Conservation (phyloP, 78 protist genomes). For the Dictyostelium discoideum region dicty_2.7 NC_007091.3:2089001-2089500, state of each 20-base stretch:
- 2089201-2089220: conserved; percentile 87
- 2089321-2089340: conserved; percentile 91
- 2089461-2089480: conserved; percentile 76
- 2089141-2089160: conserved; percentile 89
- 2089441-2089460: conserved; percentile 91
- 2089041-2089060: background rate
- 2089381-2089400: conserved; percentile 67
- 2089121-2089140: conserved; percentile 68
- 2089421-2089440: conserved; percentile 91
- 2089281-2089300: conserved; percentile 86
- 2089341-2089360: conserved; percentile 89
- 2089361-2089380: conserved; percentile 87
- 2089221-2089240: conserved; percentile 90
- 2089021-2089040: background rate
- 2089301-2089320: conserved; percentile 85
- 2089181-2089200: conserved; percentile 32
- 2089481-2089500: conserved; percentile 80
- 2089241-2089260: conserved; percentile 93
- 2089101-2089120: conserved; percentile 70
- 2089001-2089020: conserved; percentile 81
- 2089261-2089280: conserved; percentile 89
- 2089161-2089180: conserved; percentile 68
- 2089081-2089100: conserved; percentile 9
- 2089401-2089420: conserved; percentile 87
- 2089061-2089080: background rate